Evolutionary conservation across 1,284 basidiomycete species (phyloP).

Genomic region (Apiotrichum porosum): DNA sequence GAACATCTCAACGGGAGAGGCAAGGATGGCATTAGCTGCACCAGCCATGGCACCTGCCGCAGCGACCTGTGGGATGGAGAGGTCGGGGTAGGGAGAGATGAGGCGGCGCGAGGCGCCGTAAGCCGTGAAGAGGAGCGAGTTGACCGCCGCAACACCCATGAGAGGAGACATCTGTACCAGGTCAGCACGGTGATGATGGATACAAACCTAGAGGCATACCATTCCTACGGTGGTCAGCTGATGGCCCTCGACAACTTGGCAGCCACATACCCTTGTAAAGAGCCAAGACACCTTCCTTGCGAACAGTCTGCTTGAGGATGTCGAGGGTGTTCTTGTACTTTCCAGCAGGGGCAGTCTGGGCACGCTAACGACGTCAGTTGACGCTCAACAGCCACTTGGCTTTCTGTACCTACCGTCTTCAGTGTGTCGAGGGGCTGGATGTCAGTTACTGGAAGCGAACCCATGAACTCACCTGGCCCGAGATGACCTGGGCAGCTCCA

Average conservation of each 20-base stretch:
- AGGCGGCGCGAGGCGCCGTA: conserved; percentile 76
- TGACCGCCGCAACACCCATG: conserved; percentile 91
- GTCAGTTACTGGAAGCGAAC: neutral
- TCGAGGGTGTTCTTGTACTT: conserved; percentile 86
- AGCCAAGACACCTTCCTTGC: conserved; percentile 83
- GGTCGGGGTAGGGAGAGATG: conserved; percentile 78
- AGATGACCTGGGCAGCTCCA: conserved; percentile 59
- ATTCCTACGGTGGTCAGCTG: no score
- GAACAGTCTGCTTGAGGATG: conserved; percentile 70
- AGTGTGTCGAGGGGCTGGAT: conserved; percentile 65
- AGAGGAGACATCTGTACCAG: conserved; percentile 71
- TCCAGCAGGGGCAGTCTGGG: conserved; percentile 51
- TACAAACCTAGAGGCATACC: no score
- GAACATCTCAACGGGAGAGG: conserved; percentile 68
- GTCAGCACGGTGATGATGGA: neutral
- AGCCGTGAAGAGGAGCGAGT: conserved; percentile 88
- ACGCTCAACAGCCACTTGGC: conserved; percentile 44
- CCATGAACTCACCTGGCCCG: conserved; percentile 59
- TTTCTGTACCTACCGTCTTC: conserved; percentile 53
- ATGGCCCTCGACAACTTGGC: no score
- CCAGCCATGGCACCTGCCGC: conserved; percentile 87
- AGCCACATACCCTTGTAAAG: conserved; percentile 80
- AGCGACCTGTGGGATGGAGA: conserved; percentile 73
- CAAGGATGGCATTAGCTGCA: conserved; percentile 77
- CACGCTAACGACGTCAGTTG: conserved; percentile 31